Base-by-base conservation (phyloP, 805 yeast genomes). In the Kazachstania taianensis region DNA sequence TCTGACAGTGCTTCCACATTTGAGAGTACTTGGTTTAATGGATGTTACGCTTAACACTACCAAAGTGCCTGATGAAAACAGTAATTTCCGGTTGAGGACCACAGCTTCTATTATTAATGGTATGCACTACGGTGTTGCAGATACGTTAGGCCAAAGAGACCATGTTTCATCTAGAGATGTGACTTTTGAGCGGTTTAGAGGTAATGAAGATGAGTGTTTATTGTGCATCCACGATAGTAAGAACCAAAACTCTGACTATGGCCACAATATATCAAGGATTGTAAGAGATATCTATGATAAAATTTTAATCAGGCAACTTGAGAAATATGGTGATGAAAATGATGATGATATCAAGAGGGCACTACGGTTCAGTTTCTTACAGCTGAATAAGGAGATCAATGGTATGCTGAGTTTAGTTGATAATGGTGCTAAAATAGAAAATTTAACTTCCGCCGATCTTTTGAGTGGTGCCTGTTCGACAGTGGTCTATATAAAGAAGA, bases 41-140 rank as follows among this genome's bases (percentile, higher is more conserved):
- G 99, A 92, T 65, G 94, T 92, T 17, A 92, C 98, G 1, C 69
- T 89, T 42, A 85, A 94, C 1, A 81, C 94, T 0, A 78, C 86
- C 12, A 69, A 80, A 10, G 81, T 87, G 6, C 97, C 96, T 7
- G 97, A 89, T 58, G 95, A 87, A 57, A 68, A 73, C 8, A 74
- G 74, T 9, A 78, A 81, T 48, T 72, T 82, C 45, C 80, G 98
- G 62, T 80, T 92, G 14, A 75, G 98, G 48, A 84, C 96, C 0
- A 81, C 94, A 0, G 89, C 87, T 12, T 80, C 95, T 0, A 80
- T 75, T 33, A 60, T 84, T 16, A 78, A 80, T 32, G 73, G 72
- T 31, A 72, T 82, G 63, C 76, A 85, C 0, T 85, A 86, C 52
- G 98, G 98, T 53, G 86, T 92, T 33, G 81, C 96, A 1, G 99